Evolutionary conservation across 805 yeast species (phyloP), one percentile per base, ranked within the genome.

Genomic region (Candida easanensis): DNA sequence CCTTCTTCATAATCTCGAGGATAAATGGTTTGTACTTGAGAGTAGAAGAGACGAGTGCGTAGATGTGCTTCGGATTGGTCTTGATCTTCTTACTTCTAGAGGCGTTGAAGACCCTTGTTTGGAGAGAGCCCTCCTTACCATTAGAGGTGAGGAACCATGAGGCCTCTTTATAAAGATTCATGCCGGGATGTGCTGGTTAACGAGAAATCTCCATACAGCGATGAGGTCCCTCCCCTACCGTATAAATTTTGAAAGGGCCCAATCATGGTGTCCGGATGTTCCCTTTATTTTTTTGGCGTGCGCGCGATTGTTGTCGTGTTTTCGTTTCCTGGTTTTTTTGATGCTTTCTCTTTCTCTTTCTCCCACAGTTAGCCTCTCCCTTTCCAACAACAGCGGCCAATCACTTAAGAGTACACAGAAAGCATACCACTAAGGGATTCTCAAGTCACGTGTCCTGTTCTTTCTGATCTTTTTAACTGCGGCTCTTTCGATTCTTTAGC

Each of bases 61-160:
- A 88, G 2, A 90, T 66, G 58, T 91, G 97, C 56, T 85, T 87
- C 1, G 97, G 95, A 46, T 88, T 79, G 0, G 81, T 68, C 55
- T 75, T 69, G 43, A 82, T 60, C 53, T 69, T 70, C 42, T 68
- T 70, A 34, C 62, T 64, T 46, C 67, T 74, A 7, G 79, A 62
- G 2, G 74, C 70, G 33, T 70, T 75, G 56, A 80, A 73, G 4
- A 82, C 71, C 20, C 82, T 58, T 4, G 70, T 65, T 49, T 76
- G 79, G 36, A 80, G 55, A 1, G 85, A 77, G 0, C 85, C 85
- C 18, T 73, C 69, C 38, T 65, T 71, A 7, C 69, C 66, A 30
- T 66, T 49, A 5, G 58, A 46, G 2, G 46, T 41, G 1, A 53
- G 38, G 18, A 59, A 36, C 63, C 64, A 40, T 48, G 63, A 46